A percentile compares a stretch with the other conserved stretches of the same genome.
Evolutionary conservation across 306 rosid genomes (phyloP).

Genomic region (Castanopsis chinensis): DNA sequence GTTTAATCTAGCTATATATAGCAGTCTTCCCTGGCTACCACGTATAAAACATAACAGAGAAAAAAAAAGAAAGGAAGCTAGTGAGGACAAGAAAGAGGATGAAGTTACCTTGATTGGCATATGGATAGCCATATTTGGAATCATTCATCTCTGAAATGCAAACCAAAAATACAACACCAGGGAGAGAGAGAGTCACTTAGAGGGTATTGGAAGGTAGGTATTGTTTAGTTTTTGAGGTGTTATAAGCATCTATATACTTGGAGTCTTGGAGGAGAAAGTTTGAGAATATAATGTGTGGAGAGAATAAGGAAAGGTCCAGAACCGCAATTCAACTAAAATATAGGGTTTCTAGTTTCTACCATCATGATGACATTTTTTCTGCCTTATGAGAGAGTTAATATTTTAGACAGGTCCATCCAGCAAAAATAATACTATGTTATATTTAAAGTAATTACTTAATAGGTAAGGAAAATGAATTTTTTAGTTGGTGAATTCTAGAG

Average conservation of each 20-base stretch:
- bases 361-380: background rate
- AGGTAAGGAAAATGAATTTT: background rate
- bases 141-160: conserved; percentile 47
- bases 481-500: conserved; percentile 15
- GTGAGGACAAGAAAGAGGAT: background rate
- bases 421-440: no score
- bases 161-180: conserved; percentile 4
- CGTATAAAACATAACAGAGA: background rate
- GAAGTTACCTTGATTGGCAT: conserved; percentile 60
- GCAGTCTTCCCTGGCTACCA: background rate
- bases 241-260: background rate
- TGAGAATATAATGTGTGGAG: conserved; percentile 30
- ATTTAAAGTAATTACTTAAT: background rate
- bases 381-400: background rate
- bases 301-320: conserved; percentile 37
- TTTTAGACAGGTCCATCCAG: background rate
- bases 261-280: background rate
- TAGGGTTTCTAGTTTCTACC: background rate
- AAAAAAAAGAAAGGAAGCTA: background rate
- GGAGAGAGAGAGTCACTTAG: background rate
- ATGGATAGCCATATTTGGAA: conserved; percentile 65
- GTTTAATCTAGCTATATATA: background rate
- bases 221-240: background rate
- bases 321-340: background rate
- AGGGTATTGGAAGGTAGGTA: conserved; percentile 18